Evolutionary conservation across 805 yeast genomes (phyloP).

Genomic region (Saturnispora ahearnii): DNA sequence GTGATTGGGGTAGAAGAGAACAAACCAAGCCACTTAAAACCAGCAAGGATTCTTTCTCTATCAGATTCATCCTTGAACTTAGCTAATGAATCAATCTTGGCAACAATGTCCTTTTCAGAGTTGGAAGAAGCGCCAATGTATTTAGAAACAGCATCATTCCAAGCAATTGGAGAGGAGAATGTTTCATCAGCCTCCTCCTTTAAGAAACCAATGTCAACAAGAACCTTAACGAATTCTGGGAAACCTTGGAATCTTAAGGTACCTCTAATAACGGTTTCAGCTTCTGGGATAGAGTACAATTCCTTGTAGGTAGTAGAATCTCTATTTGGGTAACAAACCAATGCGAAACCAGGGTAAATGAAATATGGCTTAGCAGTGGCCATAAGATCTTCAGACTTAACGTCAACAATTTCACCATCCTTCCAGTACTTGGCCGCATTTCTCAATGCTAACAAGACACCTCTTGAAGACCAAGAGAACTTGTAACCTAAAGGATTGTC

Average conservation of each 20-base stretch:
- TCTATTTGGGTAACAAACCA: constrained; percentile 96
- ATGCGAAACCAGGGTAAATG: constrained; percentile 91
- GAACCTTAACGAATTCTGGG: constrained; percentile 94
- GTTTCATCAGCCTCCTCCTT: constrained; percentile 61
- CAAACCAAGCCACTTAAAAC: constrained; percentile 90
- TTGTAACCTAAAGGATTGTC: constrained; percentile 98
- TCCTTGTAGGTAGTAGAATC: constrained; percentile 93
- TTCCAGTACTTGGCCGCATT: constrained; percentile 85
- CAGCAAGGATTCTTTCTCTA: constrained; percentile 77
- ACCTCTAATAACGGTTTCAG: constrained; percentile 93
- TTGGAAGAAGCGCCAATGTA: constrained; percentile 67
- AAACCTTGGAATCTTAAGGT: constrained; percentile 97
- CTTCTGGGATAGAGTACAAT: constrained; percentile 91
- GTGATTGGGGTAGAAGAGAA: constrained; percentile 67
- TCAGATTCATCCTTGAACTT: constrained; percentile 73
- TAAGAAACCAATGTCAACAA: constrained; percentile 89
- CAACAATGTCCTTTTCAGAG: constrained; percentile 62
- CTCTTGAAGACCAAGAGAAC: constrained; percentile 98
- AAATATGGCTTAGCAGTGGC: constrained; percentile 89
- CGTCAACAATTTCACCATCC: constrained; percentile 72
- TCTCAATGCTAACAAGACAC: constrained; percentile 91
- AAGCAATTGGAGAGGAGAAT: constrained; percentile 51
- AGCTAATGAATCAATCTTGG: constrained; percentile 69
- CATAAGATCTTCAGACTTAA: constrained; percentile 89
- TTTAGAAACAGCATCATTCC: constrained; percentile 82